Base-by-base conservation (phyloP, 225 moss, liverwort and hornwort genomes). In the Climacium dendroides region DNA sequence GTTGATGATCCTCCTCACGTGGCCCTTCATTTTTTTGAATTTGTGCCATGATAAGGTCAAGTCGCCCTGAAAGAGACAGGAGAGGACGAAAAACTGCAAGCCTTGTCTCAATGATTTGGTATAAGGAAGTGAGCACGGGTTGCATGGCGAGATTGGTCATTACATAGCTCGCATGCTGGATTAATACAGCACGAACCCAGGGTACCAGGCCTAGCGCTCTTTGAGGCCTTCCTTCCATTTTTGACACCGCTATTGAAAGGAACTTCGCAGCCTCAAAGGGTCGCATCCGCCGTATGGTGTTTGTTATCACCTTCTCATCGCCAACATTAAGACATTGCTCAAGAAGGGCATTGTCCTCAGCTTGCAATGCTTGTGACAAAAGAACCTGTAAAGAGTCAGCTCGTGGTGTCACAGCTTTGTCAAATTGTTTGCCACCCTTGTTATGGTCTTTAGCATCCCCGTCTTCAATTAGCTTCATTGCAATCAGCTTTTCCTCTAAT, bases 1-100 rank as follows among this genome's bases (percentile, higher is more conserved):
- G 91, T 35, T 91, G 80, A 14, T 74, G 79, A 19, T 79, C 85
- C 82, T 88, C 87, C 80, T 94, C 85, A 9, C 82, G 85, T 39
- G 57, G 75, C 19, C 47, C 79, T 83, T 95, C 95, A 45, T 92
- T 94, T 47, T 87, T 92, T 53, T 92, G 92, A 60, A 99, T 95
- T 83, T 99, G 97, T 63, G 97, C 93, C 95, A 96, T 91, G 81
- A 99, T 94, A 24, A 97, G 97, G 83, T 99, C 96, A 75, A 99
- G 92, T 53, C 97, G 93, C 39, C 99, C 99, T 81, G 97, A 97
- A 61, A 99, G 95, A 22, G 95, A 94, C 54, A 99, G 35, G 37
- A 99, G 91, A 47, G 97, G 95, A 55, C 91, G 91, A 82, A 99
- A 97, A 52, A 95, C 94, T 34, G 92, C 89, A 37, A 97, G 89